A percentile compares a stretch with the other conserved stretches of the same genome.
phyloP scores from a whole-genome alignment of 345 rosid species.

The Eucalyptus leucophloia region DNA sequence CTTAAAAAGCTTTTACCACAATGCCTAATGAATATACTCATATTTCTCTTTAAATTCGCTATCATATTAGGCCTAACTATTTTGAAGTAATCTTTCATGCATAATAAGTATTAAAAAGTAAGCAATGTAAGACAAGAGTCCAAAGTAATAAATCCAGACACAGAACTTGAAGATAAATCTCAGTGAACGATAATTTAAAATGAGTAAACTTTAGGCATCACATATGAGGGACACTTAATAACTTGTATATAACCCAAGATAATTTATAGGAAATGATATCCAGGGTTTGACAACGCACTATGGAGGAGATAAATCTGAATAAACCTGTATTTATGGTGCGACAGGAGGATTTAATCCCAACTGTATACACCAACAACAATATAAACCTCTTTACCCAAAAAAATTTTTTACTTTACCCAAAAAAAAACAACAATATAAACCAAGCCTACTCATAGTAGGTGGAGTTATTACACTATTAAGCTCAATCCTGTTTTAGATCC shows the following conservation, averaged over 20 bases:
- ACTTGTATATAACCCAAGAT: neutral
- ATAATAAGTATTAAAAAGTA: neutral
- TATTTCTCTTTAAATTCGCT: neutral
- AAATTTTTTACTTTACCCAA: too few species aligned
- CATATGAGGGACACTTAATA: neutral
- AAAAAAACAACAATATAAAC: neutral
- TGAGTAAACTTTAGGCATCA: neutral
- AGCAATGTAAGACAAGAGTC: neutral
- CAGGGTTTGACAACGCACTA: neutral
- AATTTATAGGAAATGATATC: neutral
- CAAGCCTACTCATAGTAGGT: neutral
- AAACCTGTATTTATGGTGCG: neutral
- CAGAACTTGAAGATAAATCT: neutral
- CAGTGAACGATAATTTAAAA: neutral
- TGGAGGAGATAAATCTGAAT: neutral
- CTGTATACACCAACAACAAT: neutral
- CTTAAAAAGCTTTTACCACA: neutral
- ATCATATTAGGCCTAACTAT: neutral
- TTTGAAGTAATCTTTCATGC: neutral
- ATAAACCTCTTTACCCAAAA: too few species aligned
- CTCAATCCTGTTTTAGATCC: neutral
- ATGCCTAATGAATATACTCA: neutral
- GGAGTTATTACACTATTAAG: neutral
- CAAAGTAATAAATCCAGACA: neutral
- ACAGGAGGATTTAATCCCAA: neutral